Evolutionary conservation across 768 basidiomycete species (phyloP).

Genomic region (Pulveroboletus frians): DNA sequence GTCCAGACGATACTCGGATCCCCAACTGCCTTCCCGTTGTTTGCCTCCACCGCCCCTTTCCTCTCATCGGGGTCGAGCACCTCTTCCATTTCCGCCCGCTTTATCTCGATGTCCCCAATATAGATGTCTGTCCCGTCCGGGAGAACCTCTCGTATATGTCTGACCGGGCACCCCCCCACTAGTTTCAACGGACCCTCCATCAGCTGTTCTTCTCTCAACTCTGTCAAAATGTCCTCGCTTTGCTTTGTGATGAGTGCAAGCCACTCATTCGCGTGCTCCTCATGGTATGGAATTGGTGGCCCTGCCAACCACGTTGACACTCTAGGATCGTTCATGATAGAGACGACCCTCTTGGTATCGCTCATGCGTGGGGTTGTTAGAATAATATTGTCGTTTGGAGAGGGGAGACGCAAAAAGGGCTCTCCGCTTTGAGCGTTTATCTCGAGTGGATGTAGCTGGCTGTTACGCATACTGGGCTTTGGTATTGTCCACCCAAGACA

Average conservation of each 20-base stretch:
- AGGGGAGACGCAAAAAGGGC: constrained; percentile 49
- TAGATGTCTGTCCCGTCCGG: constrained; percentile 51
- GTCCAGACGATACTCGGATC: constrained; percentile 57
- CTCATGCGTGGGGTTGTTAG: constrained; percentile 51
- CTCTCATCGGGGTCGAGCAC: constrained; percentile 35
- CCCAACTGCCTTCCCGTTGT: constrained; percentile 38
- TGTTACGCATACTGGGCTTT: constrained; percentile 11
- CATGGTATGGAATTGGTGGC: constrained; percentile 52
- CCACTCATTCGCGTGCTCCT: constrained; percentile 39
- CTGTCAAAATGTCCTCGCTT: constrained; percentile 19
- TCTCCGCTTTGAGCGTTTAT: constrained; percentile 42
- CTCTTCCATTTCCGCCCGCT: constrained; percentile 25
- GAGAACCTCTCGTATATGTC: constrained; percentile 47
- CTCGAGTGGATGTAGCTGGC: constrained; percentile 37
- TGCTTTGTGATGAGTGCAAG: constrained; percentile 16
- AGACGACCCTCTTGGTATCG: constrained; percentile 36
- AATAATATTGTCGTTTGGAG: constrained; percentile 49
- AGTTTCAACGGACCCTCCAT: constrained; percentile 25
- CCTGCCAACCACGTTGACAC: constrained; percentile 43
- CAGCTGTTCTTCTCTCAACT: constrained; percentile 13
- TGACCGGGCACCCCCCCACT: constrained; percentile 46
- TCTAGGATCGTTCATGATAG: constrained; percentile 44
- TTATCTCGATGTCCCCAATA: constrained; percentile 39
- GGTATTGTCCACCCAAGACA: background rate
- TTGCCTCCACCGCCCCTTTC: constrained; percentile 35